phyloP scores from a whole-genome alignment of 148 eudicot genomes.

The Vaccinium darrowii region DNA sequence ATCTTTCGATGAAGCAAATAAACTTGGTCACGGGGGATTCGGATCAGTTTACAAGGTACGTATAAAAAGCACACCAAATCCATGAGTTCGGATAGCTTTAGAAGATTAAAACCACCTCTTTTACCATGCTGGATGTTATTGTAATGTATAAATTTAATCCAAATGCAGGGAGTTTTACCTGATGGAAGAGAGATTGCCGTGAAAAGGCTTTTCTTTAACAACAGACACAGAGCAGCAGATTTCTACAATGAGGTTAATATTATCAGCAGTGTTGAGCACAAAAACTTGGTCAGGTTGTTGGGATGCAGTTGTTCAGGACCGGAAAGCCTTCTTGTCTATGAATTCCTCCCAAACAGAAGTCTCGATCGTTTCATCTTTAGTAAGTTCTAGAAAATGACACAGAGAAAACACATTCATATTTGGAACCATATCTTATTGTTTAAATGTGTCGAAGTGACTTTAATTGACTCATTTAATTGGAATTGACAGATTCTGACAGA shows the following conservation, averaged over 20 bases:
- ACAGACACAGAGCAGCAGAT: conserved; percentile 60
- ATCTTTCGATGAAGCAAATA: conserved; percentile 50
- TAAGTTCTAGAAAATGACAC: conserved; percentile 16
- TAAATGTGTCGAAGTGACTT: background rate
- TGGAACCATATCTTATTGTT: background rate
- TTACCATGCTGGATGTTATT: background rate
- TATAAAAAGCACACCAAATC: background rate
- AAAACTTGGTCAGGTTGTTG: conserved; percentile 54
- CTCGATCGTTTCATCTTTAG: conserved; percentile 63
- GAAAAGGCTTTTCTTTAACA: conserved; percentile 67
- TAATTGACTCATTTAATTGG: background rate
- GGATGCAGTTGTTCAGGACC: conserved; percentile 73
- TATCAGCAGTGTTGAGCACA: conserved; percentile 62
- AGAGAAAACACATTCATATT: background rate
- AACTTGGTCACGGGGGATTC: conserved; percentile 74
- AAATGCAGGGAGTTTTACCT: conserved; percentile 44
- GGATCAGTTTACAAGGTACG: conserved; percentile 66
- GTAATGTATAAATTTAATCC: background rate
- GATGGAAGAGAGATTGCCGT: conserved; percentile 74
- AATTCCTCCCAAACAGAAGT: conserved; percentile 50
- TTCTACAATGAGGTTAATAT: conserved; percentile 67
- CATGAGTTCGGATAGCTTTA: background rate
- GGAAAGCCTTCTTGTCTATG: conserved; percentile 65
- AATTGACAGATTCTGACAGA: conserved; percentile 35
- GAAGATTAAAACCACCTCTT: background rate